phyloP scores from a whole-genome alignment of 768 basidiomycete genomes.

The Candolleomyces eurysporus region DNA sequence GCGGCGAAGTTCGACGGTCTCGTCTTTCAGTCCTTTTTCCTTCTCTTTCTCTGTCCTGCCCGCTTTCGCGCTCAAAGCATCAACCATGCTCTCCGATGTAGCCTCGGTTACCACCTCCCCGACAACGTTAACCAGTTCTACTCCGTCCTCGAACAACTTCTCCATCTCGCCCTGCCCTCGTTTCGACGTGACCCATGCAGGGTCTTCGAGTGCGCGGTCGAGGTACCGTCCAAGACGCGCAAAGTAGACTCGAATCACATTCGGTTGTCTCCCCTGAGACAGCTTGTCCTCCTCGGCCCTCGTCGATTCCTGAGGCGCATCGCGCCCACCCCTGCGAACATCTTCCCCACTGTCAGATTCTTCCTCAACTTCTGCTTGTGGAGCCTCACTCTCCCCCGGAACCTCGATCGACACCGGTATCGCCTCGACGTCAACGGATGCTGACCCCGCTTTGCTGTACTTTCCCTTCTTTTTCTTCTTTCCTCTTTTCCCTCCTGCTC shows the following conservation, averaged over 20 bases:
- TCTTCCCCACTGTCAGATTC: too few species aligned
- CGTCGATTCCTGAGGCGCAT: too few species aligned
- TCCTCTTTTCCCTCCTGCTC: conserved; percentile 12
- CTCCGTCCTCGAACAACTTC: conserved; percentile 18
- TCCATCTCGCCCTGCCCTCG: conserved; percentile 17
- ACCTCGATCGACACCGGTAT: neutral
- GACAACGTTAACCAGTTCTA: conserved; percentile 18
- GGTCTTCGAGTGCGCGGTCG: conserved; percentile 20
- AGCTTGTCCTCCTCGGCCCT: neutral
- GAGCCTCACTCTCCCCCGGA: neutral
- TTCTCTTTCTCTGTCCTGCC: neutral
- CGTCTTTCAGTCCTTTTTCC: conserved; percentile 10
- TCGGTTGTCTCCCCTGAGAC: neutral
- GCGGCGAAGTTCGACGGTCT: conserved; percentile 11
- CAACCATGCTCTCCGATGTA: neutral
- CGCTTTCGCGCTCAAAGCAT: neutral
- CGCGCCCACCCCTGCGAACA: too few species aligned
- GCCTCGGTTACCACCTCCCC: conserved; percentile 17
- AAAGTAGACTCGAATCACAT: conserved; percentile 18
- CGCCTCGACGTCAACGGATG: neutral
- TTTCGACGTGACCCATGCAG: conserved; percentile 20
- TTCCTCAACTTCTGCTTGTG: neutral
- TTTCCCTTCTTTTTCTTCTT: conserved; percentile 9
- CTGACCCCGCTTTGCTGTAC: neutral
- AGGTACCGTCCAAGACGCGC: conserved; percentile 19